phyloP scores from a whole-genome alignment of 306 rosid species.

The Purshia tridentata region DNA sequence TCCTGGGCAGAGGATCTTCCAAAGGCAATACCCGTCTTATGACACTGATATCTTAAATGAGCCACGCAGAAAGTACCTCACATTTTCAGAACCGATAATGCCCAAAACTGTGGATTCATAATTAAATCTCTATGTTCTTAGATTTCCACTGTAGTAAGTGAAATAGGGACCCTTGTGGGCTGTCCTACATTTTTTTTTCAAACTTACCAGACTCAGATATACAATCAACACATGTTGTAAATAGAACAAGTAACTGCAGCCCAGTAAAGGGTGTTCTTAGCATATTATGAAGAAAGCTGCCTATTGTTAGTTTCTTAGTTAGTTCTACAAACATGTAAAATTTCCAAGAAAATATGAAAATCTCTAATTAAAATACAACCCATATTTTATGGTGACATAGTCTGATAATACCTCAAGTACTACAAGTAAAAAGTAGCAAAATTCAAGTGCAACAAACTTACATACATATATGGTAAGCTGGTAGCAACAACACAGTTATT shows the following conservation, averaged over 20 bases:
- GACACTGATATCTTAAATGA: slow-evolving; percentile 3
- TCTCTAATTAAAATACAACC: neutral
- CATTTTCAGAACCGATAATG: slow-evolving; percentile 15
- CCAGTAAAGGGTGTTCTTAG: neutral
- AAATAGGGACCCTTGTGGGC: neutral
- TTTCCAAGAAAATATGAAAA: slow-evolving; percentile 6
- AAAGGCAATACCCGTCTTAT: slow-evolving; percentile 50
- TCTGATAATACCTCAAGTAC: neutral
- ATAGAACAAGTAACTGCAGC: neutral
- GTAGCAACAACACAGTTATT: slow-evolving; percentile 30
- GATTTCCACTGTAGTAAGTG: slow-evolving; percentile 17
- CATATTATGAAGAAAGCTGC: neutral
- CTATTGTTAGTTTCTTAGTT: neutral
- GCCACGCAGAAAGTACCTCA: slow-evolving; percentile 10
- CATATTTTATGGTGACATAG: neutral
- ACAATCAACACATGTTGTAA: slow-evolving; percentile 21
- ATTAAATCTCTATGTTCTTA: slow-evolving; percentile 18
- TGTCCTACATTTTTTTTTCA: slow-evolving; percentile 12
- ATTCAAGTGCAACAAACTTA: slow-evolving; percentile 7
- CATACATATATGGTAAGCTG: slow-evolving; percentile 11
- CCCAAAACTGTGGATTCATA: slow-evolving; percentile 15
- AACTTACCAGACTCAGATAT: neutral
- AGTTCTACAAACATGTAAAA: neutral
- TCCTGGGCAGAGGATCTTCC: slow-evolving; percentile 90
- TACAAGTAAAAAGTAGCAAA: neutral